These are phyloP conservation scores for Aureobasidium pullulans DNA, from an alignment of 2,329 filamentous ascomycete species.

Conservation along the genomic window DNA sequence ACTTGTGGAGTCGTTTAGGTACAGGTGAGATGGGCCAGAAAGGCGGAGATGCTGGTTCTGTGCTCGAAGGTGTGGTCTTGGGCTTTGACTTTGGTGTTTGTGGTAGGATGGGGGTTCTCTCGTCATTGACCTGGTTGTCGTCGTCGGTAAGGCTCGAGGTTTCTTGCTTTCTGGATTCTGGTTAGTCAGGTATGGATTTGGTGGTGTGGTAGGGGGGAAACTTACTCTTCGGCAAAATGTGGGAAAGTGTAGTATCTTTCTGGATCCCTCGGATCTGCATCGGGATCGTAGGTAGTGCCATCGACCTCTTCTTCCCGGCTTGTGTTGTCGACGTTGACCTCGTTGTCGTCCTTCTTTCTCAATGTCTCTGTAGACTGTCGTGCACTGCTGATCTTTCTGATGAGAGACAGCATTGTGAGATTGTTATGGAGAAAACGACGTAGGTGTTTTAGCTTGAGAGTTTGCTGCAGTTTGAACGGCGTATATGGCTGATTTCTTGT, in stretches of 20 bases:
- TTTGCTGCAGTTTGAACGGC: too few relatives aligned
- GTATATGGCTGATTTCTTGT: too few relatives aligned
- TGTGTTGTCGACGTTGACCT: neutral
- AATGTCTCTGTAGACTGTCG: neutral
- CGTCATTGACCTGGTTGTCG: neutral
- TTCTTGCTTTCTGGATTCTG: too few relatives aligned
- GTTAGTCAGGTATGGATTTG: too few relatives aligned
- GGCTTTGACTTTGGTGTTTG: neutral
- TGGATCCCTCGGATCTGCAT: slow-evolving; percentile 7
- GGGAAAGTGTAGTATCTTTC: slow-evolving; percentile 10
- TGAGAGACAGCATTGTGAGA: neutral
- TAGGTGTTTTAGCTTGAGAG: too few relatives aligned
- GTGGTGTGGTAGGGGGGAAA: neutral
- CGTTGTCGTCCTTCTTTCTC: neutral
- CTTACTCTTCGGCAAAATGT: neutral
- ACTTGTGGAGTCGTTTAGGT: neutral
- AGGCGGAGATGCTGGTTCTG: neutral
- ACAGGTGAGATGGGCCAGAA: neutral
- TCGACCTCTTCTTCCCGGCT: neutral
- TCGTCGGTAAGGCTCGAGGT: too few relatives aligned
- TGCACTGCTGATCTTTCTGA: neutral
- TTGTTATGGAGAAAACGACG: too few relatives aligned
- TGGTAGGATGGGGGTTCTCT: neutral
- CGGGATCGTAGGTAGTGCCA: neutral
- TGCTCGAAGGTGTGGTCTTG: neutral